A percentile compares a stretch with the other conserved stretches of the same genome.
Evolutionary conservation across 352 stramenopile species (phyloP).

Genomic region (Phytophthora niederhauseri): DNA sequence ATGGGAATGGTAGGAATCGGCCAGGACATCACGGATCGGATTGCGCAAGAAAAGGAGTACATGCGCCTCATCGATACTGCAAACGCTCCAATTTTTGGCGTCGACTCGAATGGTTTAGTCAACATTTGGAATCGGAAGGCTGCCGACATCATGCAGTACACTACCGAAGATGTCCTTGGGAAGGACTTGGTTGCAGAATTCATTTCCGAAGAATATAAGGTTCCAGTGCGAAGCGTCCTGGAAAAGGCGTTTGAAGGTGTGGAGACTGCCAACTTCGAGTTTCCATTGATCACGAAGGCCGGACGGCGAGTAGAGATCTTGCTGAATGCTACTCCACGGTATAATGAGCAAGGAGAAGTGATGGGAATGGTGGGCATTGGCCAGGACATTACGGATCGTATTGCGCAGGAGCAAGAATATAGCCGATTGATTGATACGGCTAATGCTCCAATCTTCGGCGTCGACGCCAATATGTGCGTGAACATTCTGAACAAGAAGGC

Average conservation of each 20-base stretch:
- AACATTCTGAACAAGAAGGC: constrained; percentile 77
- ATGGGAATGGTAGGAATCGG: constrained; percentile 63
- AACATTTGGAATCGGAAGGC: constrained; percentile 85
- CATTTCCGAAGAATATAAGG: constrained; percentile 40
- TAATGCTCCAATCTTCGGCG: constrained; percentile 74
- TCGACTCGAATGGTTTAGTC: constrained; percentile 57
- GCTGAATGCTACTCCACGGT: constrained; percentile 71
- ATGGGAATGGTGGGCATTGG: constrained; percentile 83
- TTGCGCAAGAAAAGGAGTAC: constrained; percentile 75
- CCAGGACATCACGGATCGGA: constrained; percentile 62
- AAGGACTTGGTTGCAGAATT: constrained; percentile 68
- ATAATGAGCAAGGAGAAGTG: constrained; percentile 67
- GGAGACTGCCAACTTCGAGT: constrained; percentile 85
- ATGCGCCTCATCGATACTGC: constrained; percentile 70
- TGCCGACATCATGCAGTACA: constrained; percentile 81
- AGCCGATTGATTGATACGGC: constrained; percentile 73
- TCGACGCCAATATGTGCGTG: constrained; percentile 65
- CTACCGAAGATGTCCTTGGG: constrained; percentile 78
- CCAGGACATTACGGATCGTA: constrained; percentile 69
- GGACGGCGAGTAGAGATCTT: constrained; percentile 52
- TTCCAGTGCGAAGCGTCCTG: constrained; percentile 32
- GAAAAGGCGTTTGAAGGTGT: constrained; percentile 61
- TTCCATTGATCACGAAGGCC: constrained; percentile 58
- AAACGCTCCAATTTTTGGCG: constrained; percentile 74
- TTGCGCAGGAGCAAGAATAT: constrained; percentile 73